phyloP scores from a whole-genome alignment of 768 basidiomycete species.

The Lyophyllum atratum region DNA sequence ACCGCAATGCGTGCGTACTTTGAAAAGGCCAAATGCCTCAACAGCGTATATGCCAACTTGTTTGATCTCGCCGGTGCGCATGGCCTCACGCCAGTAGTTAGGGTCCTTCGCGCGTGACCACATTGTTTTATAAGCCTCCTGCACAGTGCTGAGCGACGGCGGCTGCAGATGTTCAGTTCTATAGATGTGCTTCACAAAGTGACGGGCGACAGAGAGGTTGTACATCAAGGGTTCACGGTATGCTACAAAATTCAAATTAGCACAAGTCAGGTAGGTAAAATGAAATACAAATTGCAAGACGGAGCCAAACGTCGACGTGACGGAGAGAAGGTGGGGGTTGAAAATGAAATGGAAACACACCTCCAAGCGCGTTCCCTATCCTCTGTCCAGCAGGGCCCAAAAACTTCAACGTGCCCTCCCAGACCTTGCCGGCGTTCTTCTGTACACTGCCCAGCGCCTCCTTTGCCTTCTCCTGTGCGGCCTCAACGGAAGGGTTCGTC shows the following conservation, averaged over 20 bases:
- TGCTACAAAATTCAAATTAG: slow-evolving; percentile 33
- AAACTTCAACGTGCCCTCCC: slow-evolving; percentile 49
- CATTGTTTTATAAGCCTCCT: slow-evolving; percentile 62
- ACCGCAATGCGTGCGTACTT: slow-evolving; percentile 40
- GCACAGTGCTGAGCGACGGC: slow-evolving; percentile 58
- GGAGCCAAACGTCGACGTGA: background rate
- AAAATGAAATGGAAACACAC: slow-evolving; percentile 24
- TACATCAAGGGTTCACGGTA: slow-evolving; percentile 79
- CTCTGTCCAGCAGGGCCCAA: slow-evolving; percentile 51
- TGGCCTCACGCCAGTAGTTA: slow-evolving; percentile 61
- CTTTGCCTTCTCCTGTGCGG: slow-evolving; percentile 70
- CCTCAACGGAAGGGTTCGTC: slow-evolving; percentile 41
- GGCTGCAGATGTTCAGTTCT: slow-evolving; percentile 70
- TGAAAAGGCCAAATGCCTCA: slow-evolving; percentile 91
- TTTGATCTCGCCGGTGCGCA: slow-evolving; percentile 65
- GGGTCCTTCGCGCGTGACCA: slow-evolving; percentile 61
- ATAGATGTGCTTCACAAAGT: slow-evolving; percentile 77
- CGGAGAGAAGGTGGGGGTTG: background rate
- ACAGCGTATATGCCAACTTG: slow-evolving; percentile 74
- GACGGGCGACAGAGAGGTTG: slow-evolving; percentile 76
- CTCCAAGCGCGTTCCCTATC: slow-evolving; percentile 55
- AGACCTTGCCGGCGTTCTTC: slow-evolving; percentile 54
- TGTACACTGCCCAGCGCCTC: slow-evolving; percentile 62
- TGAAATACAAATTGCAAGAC: slow-evolving; percentile 11
- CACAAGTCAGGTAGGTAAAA: background rate